Evolutionary conservation across 1,139 yeast species (phyloP).

Genomic region (Spathaspora sp.): DNA sequence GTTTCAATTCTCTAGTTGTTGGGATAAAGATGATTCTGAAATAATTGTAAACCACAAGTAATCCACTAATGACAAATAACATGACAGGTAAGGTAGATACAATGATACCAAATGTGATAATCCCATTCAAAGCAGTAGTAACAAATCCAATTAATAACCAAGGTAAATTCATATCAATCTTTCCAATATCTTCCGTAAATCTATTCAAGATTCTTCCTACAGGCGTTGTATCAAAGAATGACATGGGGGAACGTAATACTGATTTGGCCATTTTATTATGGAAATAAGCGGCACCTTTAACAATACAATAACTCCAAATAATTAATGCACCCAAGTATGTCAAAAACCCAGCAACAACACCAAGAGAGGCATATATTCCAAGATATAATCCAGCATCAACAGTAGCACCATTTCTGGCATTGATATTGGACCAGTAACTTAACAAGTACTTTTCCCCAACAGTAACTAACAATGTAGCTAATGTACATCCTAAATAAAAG

Average conservation of each 20-base stretch:
- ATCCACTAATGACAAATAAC: slow-evolving; percentile 22
- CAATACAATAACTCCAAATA: slow-evolving; percentile 33
- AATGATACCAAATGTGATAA: slow-evolving; percentile 42
- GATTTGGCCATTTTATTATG: slow-evolving; percentile 39
- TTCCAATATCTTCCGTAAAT: slow-evolving; percentile 38
- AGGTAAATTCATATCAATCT: slow-evolving; percentile 32
- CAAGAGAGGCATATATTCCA: slow-evolving; percentile 25
- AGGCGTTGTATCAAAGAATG: slow-evolving; percentile 47
- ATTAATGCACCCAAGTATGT: slow-evolving; percentile 28
- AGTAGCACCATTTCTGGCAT: slow-evolving; percentile 22
- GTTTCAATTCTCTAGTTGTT: slow-evolving; percentile 32
- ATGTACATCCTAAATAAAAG: slow-evolving; percentile 24
- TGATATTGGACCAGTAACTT: slow-evolving; percentile 39
- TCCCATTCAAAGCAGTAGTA: slow-evolving; percentile 21
- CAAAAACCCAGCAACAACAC: slow-evolving; percentile 27
- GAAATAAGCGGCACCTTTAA: slow-evolving; percentile 33
- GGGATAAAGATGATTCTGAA: slow-evolving; percentile 29
- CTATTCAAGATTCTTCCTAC: slow-evolving; percentile 41
- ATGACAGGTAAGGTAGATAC: slow-evolving; percentile 23
- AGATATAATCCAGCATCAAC: slow-evolving; percentile 25
- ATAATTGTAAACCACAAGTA: slow-evolving; percentile 28
- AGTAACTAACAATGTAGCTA: slow-evolving; percentile 20
- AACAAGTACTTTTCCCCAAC: slow-evolving; percentile 34
- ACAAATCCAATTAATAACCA: slow-evolving; percentile 31
- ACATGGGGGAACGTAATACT: slow-evolving; percentile 44